phyloP scores from a whole-genome alignment of 1,284 basidiomycete genomes.

The Coniferiporia weirii region DNA sequence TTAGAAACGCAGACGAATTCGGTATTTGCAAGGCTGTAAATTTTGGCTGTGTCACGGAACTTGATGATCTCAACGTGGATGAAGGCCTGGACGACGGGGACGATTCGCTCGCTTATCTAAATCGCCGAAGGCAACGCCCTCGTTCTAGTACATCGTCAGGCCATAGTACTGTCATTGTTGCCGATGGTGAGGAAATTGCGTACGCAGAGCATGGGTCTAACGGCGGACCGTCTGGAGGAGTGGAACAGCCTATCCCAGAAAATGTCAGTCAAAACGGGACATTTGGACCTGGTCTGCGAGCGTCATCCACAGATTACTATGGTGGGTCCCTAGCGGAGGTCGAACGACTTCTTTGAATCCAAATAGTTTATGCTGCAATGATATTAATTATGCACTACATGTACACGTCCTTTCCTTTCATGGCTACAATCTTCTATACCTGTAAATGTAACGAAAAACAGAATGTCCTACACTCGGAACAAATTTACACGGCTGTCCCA shows the following conservation, averaged over 20 bases:
- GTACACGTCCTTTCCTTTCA: not conserved
- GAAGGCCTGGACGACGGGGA: not conserved
- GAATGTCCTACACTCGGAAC: conserved; percentile 46
- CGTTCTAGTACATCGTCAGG: not conserved
- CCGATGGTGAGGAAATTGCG: not conserved
- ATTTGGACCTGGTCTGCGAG: not conserved
- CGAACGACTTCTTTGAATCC: not conserved
- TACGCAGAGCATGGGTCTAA: too few relatives aligned
- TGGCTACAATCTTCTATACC: too few relatives aligned
- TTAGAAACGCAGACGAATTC: not conserved
- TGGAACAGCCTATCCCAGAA: not conserved
- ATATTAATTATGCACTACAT: not conserved
- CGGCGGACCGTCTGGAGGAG: too few relatives aligned
- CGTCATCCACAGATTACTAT: not conserved
- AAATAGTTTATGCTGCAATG: not conserved
- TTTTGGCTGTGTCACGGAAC: not conserved
- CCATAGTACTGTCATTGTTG: not conserved
- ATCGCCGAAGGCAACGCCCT: not conserved
- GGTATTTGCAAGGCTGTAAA: not conserved
- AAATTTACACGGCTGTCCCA: conserved; percentile 88
- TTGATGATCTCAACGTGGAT: not conserved
- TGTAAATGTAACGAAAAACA: too few relatives aligned
- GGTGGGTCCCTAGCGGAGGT: not conserved
- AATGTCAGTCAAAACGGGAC: not conserved
- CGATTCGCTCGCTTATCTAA: not conserved